These are phyloP conservation scores for Zoysia japonica DNA, from an alignment of 176 grass and related monocot genomes.

Conservation along the genomic window DNA sequence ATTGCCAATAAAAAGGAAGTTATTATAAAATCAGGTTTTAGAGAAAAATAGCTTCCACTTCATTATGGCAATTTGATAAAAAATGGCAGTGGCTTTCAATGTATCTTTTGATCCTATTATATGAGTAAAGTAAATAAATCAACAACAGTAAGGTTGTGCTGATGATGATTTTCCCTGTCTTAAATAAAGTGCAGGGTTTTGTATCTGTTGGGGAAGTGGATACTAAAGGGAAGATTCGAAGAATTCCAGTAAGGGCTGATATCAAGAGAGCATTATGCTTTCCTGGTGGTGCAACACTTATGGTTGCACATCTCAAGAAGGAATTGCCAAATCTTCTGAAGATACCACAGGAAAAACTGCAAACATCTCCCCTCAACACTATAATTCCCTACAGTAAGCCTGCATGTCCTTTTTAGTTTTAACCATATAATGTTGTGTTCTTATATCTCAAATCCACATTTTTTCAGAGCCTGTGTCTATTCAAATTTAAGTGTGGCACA, in stretches of 20 bases:
- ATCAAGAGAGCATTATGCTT: conserved; percentile 80
- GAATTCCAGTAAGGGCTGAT: conserved; percentile 73
- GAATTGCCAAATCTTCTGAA: conserved; percentile 35
- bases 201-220: conserved; percentile 79
- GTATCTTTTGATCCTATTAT: conserved; percentile 20
- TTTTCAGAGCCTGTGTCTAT: conserved; percentile 9
- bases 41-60: not conserved
- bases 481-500: conserved; percentile 15
- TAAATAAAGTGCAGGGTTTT: conserved; percentile 62
- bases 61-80: not conserved
- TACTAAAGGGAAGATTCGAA: conserved; percentile 67
- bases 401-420: conserved; percentile 17
- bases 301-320: conserved; percentile 74
- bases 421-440: conserved; percentile 10
- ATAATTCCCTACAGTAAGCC: conserved; percentile 58
- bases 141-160: conserved; percentile 27
- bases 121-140: not conserved
- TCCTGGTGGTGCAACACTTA: conserved; percentile 80
- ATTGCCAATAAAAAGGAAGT: not conserved
- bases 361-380: conserved; percentile 27
- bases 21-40: not conserved
- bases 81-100: not conserved
- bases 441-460: conserved; percentile 15
- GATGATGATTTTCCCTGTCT: conserved; percentile 20
- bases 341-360: conserved; percentile 5